Percentiles rank a stretch among this genome's conserved stretches.
Conservation (phyloP, 1,284 basidiomycete species). For the Cystobasidium slooffiae region DNA sequence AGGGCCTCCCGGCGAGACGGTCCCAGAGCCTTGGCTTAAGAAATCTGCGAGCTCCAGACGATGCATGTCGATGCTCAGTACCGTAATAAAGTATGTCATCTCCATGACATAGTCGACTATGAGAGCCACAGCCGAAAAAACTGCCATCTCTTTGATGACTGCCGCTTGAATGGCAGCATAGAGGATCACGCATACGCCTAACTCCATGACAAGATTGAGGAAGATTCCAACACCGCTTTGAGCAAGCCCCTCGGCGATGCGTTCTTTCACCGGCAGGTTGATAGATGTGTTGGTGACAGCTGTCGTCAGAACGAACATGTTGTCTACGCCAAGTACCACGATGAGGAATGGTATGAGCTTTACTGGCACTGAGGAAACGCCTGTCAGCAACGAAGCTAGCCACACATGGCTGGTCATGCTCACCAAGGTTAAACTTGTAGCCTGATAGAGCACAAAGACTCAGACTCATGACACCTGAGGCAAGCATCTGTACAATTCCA, state of each 20-base stretch:
- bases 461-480: conserved; percentile 89
- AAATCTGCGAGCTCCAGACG: conserved; percentile 83
- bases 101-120: conserved; percentile 95
- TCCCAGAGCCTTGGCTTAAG: conserved; percentile 56
- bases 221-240: conserved; percentile 88
- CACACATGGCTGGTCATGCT: not conserved
- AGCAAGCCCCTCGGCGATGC: conserved; percentile 85
- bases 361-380: conserved; percentile 55
- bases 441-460: conserved; percentile 85
- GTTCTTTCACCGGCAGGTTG: conserved; percentile 84
- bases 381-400: conserved; percentile 48
- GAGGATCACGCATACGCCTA: conserved; percentile 74
- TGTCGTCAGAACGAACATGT: conserved; percentile 91
- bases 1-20: conserved; percentile 4
- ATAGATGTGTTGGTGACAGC: conserved; percentile 89
- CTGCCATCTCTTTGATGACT: conserved; percentile 89
- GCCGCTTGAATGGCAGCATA: conserved; percentile 15
- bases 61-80: conserved; percentile 87
- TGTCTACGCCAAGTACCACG: conserved; percentile 93
- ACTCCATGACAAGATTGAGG: conserved; percentile 82
- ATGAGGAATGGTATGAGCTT: conserved; percentile 88
- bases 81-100: conserved; percentile 87
- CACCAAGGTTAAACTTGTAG: conserved; percentile 70
- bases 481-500: conserved; percentile 84
- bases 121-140: conserved; percentile 89